phyloP scores from a whole-genome alignment of 2,329 filamentous ascomycete species.

The Fusarium paranaense region DNA sequence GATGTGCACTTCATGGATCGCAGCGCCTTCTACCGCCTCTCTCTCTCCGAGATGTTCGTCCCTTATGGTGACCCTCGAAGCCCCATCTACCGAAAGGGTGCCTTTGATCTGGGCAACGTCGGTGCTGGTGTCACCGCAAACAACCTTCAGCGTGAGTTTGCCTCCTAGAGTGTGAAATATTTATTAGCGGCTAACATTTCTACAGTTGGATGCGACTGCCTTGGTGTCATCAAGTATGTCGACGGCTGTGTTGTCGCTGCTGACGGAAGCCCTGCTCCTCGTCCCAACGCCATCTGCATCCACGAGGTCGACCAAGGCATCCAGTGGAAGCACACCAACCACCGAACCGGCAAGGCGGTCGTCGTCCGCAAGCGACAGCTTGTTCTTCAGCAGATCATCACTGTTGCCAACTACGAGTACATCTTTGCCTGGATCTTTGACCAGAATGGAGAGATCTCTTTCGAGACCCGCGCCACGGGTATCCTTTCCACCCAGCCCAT shows the following conservation, averaged over 20 bases:
- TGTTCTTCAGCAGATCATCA: conserved; percentile 72
- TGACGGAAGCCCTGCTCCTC: background rate
- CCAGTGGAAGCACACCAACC: conserved; percentile 29
- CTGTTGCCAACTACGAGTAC: conserved; percentile 60
- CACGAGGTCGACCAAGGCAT: conserved; percentile 26
- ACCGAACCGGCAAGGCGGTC: conserved; percentile 54
- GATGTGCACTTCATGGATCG: conserved; percentile 67
- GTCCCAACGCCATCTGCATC: conserved; percentile 24
- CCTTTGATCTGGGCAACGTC: conserved; percentile 76
- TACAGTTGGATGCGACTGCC: background rate
- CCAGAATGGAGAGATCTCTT: conserved; percentile 61
- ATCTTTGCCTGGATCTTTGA: conserved; percentile 61
- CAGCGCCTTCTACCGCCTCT: conserved; percentile 72
- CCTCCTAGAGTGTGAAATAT: conserved; percentile 63
- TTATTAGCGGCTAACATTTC: background rate
- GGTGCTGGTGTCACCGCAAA: conserved; percentile 74
- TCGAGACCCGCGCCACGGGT: conserved; percentile 70
- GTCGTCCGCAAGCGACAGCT: conserved; percentile 67
- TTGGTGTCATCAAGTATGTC: conserved; percentile 62
- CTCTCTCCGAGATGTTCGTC: conserved; percentile 75
- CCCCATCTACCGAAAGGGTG: conserved; percentile 73
- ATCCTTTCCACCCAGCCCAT: conserved; percentile 68
- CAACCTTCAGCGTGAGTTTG: conserved; percentile 72
- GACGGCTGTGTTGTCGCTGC: conserved; percentile 1
- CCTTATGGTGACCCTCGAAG: conserved; percentile 73